Evolutionary conservation across 1,284 basidiomycete genomes (phyloP).

Genomic region (Ustilago nuda): DNA sequence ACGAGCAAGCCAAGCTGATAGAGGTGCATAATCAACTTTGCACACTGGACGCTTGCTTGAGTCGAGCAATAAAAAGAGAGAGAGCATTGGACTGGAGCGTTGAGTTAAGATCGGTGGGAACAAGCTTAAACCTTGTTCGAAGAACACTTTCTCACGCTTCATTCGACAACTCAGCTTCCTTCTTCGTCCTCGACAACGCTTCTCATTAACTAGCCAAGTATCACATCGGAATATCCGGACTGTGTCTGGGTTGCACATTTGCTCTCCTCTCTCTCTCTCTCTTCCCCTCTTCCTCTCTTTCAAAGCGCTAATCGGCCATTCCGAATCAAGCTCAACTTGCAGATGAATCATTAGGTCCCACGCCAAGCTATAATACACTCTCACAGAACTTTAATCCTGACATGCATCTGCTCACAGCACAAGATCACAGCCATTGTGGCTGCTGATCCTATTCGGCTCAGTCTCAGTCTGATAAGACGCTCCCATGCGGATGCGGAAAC

Average conservation of each 20-base stretch:
- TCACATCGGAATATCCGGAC: neutral
- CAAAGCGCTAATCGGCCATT: neutral
- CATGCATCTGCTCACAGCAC: neutral
- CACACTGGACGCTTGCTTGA: neutral
- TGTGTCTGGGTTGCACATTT: constrained; percentile 5
- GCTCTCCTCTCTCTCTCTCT: neutral
- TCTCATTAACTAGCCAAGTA: neutral
- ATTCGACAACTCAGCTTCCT: constrained; percentile 4
- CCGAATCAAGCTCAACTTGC: constrained; percentile 2
- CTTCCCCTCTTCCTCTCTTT: neutral
- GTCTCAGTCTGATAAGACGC: neutral
- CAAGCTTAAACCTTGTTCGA: constrained; percentile 26
- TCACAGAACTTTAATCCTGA: constrained; percentile 5
- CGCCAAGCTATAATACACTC: constrained; percentile 14
- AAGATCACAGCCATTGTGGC: neutral
- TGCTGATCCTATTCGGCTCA: neutral
- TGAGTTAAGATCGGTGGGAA: constrained; percentile 20
- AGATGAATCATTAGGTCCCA: neutral
- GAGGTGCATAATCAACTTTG: neutral
- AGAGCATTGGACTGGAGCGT: neutral
- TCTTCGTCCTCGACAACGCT: neutral
- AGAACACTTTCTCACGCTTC: constrained; percentile 28
- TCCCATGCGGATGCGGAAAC: neutral
- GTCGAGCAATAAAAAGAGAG: neutral
- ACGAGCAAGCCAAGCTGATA: constrained; percentile 1